phyloP scores from a whole-genome alignment of 2,329 filamentous ascomycete genomes.

The Colletotrichum navitas region DNA sequence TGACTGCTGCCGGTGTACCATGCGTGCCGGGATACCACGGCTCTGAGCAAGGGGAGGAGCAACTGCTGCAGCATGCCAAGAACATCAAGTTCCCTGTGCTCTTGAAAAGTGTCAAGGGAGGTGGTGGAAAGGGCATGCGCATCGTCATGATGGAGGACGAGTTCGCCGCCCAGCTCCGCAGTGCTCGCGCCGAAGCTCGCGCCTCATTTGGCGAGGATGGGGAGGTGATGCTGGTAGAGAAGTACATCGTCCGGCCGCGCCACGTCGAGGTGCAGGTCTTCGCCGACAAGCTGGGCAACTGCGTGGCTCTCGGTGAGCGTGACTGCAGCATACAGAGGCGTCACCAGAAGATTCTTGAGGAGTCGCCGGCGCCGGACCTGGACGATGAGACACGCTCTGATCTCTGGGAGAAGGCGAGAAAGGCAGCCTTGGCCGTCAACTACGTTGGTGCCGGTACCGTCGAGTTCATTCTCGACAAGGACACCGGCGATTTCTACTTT shows the following conservation, averaged over 20 bases:
- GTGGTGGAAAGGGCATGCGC: constrained; percentile 87
- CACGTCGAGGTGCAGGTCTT: constrained; percentile 95
- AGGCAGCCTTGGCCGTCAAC: constrained; percentile 79
- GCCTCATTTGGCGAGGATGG: constrained; percentile 85
- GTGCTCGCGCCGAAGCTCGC: constrained; percentile 80
- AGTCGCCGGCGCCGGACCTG: constrained; percentile 82
- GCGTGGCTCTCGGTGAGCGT: constrained; percentile 86
- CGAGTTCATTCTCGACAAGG: constrained; percentile 90
- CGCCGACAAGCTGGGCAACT: constrained; percentile 83
- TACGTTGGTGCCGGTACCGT: constrained; percentile 93
- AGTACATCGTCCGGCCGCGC: constrained; percentile 81
- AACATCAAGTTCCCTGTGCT: constrained; percentile 78
- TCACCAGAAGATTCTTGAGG: constrained; percentile 93
- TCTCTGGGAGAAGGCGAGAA: constrained; percentile 75
- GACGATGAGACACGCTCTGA: constrained; percentile 69
- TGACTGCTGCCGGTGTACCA: constrained; percentile 93
- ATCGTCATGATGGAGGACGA: constrained; percentile 78
- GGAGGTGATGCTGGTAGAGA: constrained; percentile 87
- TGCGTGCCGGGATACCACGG: constrained; percentile 98
- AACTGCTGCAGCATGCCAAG: constrained; percentile 76
- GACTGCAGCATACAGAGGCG: constrained; percentile 90
- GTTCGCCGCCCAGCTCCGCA: constrained; percentile 77
- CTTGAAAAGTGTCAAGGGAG: constrained; percentile 83
- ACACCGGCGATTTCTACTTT: constrained; percentile 84
- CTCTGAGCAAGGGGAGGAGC: constrained; percentile 76